A percentile compares a stretch with the other conserved stretches of the same genome.
These are phyloP conservation scores for Kuraishia capsulata DNA, from an alignment of 805 yeast genomes.

Conservation along the genomic window DNA sequence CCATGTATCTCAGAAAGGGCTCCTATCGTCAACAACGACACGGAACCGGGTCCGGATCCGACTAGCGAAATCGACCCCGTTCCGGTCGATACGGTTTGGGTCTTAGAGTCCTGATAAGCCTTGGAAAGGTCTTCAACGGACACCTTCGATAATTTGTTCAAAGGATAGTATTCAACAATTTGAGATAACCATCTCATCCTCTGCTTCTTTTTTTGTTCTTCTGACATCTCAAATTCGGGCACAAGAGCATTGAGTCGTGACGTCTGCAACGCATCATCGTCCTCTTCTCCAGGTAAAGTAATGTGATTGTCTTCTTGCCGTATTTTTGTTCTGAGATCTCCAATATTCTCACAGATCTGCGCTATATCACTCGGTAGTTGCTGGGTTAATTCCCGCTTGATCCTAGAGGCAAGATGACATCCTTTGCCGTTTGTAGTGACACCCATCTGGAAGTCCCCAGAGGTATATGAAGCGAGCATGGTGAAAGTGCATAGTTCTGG, in stretches of 20 bases:
- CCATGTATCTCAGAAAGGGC: conserved; percentile 72
- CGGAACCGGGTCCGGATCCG: conserved; percentile 92
- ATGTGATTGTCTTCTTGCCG: conserved; percentile 39
- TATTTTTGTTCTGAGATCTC: conserved; percentile 49
- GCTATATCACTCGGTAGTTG: conserved; percentile 65
- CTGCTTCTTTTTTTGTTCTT: conserved; percentile 40
- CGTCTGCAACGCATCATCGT: conserved; percentile 63
- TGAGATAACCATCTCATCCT: conserved; percentile 83
- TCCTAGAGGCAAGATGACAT: conserved; percentile 73
- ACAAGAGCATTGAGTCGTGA: conserved; percentile 52
- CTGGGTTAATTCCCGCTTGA: conserved; percentile 63
- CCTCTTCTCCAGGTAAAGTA: conserved; percentile 35
- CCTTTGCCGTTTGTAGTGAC: conserved; percentile 86
- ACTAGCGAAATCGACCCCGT: conserved; percentile 67
- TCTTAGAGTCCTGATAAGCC: conserved; percentile 21
- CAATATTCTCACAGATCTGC: conserved; percentile 58
- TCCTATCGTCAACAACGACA: conserved; percentile 73
- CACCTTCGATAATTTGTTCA: conserved; percentile 50
- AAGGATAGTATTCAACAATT: conserved; percentile 84
- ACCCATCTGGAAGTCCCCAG: conserved; percentile 74
- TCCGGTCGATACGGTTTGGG: conserved; percentile 1
- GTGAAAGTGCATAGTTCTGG: conserved; percentile 70
- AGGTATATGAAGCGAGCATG: conserved; percentile 57
- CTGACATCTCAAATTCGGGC: conserved; percentile 46
- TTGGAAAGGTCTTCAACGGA: conserved; percentile 48